These are phyloP conservation scores for Talaromyces sp. DNA, from an alignment of 2,329 filamentous ascomycete genomes.

Conservation along the genomic window DNA sequence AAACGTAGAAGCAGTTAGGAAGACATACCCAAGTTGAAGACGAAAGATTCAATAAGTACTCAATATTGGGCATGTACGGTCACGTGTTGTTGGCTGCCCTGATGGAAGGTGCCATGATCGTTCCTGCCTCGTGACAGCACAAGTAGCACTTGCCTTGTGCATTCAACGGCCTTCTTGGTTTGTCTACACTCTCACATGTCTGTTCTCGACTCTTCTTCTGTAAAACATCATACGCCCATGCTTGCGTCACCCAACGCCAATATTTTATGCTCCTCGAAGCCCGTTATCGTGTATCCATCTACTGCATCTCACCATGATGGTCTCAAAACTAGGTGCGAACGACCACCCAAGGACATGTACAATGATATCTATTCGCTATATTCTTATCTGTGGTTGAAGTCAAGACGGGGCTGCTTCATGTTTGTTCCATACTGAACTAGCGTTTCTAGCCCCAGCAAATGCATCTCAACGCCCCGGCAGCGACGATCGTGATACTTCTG, in stretches of 20 bases:
- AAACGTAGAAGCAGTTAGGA: neutral
- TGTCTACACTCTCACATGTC: neutral
- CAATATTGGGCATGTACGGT: neutral
- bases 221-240: neutral
- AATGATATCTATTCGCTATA: neutral
- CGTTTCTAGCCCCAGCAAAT: constrained; percentile 1
- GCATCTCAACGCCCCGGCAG: neutral
- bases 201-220: neutral
- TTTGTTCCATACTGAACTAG: constrained; percentile 11
- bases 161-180: neutral
- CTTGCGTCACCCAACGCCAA: constrained; percentile 4
- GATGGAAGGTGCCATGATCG: neutral
- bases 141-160: neutral
- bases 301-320: constrained; percentile 5
- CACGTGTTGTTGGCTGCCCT: constrained; percentile 6
- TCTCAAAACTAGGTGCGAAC: constrained; percentile 7
- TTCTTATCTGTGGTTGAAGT: neutral
- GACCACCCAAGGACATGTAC: neutral
- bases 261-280: neutral
- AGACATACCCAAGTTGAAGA: neutral
- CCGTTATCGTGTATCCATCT: neutral
- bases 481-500: neutral
- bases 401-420: neutral
- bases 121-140: neutral
- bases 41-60: neutral